Conservation (phyloP, 305 asterid species). For the Fraxinus latifolia region DNA sequence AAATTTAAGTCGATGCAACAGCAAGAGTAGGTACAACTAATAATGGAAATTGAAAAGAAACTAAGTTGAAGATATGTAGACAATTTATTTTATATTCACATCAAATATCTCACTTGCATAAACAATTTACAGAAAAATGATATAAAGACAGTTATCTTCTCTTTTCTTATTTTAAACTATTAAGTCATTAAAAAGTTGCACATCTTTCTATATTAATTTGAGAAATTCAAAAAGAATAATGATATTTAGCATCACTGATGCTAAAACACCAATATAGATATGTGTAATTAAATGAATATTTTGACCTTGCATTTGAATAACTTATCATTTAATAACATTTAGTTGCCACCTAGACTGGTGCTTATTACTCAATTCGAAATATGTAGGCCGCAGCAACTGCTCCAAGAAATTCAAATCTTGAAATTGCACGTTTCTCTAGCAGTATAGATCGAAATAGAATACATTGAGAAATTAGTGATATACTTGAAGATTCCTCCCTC, state of each 20-base stretch:
- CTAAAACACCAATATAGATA: not conserved
- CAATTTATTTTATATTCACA: not conserved
- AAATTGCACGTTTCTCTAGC: not conserved
- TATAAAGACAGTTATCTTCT: not conserved
- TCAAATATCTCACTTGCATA: not conserved
- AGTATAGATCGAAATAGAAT: not conserved
- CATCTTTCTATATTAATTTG: not conserved
- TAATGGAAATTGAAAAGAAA: not conserved
- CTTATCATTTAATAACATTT: not conserved
- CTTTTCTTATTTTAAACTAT: not conserved
- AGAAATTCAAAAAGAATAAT: not conserved
- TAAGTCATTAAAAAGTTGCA: not conserved
- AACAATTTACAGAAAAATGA: not conserved
- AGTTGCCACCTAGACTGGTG: not conserved
- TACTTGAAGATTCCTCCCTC: constrained; percentile 16
- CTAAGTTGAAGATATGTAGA: not conserved
- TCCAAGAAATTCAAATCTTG: not conserved
- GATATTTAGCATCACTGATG: not conserved
- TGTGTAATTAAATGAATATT: not conserved
- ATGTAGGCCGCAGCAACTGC: not conserved
- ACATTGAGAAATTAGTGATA: not conserved
- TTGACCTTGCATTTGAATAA: not conserved
- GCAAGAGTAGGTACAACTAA: not conserved
- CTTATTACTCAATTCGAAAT: not conserved
- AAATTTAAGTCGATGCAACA: not conserved